A percentile compares a stretch with the other conserved stretches of the same genome.
Evolutionary conservation across 1,284 basidiomycete species (phyloP).

Genomic region (Naganishia sp.): DNA sequence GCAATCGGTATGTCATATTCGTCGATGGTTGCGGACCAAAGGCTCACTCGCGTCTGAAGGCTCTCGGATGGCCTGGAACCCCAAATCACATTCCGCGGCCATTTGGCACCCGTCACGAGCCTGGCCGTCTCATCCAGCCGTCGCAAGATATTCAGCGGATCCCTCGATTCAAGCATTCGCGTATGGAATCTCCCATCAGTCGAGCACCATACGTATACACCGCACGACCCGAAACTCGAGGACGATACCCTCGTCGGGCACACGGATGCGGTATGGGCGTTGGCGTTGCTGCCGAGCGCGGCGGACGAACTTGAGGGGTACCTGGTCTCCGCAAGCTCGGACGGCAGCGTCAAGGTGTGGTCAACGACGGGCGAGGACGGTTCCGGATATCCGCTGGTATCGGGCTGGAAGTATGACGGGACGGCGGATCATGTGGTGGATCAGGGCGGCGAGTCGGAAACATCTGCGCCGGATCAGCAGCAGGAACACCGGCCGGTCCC

Average conservation of each 20-base stretch:
- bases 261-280: constrained; percentile 93
- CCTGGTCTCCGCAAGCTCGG: constrained; percentile 84
- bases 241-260: constrained; percentile 84
- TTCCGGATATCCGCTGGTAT: constrained; percentile 34
- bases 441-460: constrained; percentile 1
- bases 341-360: constrained; percentile 93
- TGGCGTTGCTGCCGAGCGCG: constrained; percentile 59
- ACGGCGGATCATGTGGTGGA: constrained; percentile 20
- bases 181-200: constrained; percentile 80
- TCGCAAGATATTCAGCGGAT: constrained; percentile 82
- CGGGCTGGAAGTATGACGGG: constrained; percentile 48
- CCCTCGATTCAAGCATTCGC: constrained; percentile 84
- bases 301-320: constrained; percentile 54
- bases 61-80: constrained; percentile 78
- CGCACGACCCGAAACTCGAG: constrained; percentile 76
- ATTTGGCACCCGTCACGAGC: constrained; percentile 87
- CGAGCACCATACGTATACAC: constrained; percentile 75
- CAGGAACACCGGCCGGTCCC: constrained; percentile 59
- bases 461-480: constrained; percentile 6
- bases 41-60: constrained; percentile 49
- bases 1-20: constrained; percentile 53
- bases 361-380: constrained; percentile 10
- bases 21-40: constrained; percentile 48
- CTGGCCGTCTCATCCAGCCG: constrained; percentile 78
- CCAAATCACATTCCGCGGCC: constrained; percentile 86